Conservation (phyloP, 768 basidiomycete genomes). For the Antrodiella citrinella region DNA sequence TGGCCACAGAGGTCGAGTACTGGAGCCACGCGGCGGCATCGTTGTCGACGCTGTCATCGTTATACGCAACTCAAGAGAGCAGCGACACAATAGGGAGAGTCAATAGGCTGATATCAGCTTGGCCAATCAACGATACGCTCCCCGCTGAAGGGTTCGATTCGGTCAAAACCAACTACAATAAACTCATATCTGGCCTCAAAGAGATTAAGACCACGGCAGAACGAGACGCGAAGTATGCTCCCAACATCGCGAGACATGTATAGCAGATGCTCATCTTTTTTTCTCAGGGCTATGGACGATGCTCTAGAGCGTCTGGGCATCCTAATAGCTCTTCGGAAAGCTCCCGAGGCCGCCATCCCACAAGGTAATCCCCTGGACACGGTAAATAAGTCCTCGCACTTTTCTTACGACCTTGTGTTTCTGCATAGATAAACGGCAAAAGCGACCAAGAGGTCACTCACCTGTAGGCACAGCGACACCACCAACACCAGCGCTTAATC, state of each 20-base stretch:
- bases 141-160: slow-evolving; percentile 60
- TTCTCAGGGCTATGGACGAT: slow-evolving; percentile 56
- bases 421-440: slow-evolving; percentile 60
- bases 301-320: slow-evolving; percentile 63
- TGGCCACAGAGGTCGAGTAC: slow-evolving; percentile 56
- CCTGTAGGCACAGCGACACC: slow-evolving; percentile 47
- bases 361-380: too few relatives aligned
- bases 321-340: slow-evolving; percentile 66
- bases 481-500: slow-evolving; percentile 18
- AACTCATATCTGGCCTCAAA: slow-evolving; percentile 50
- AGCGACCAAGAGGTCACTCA: slow-evolving; percentile 66
- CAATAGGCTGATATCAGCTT: slow-evolving; percentile 61
- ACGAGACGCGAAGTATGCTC: slow-evolving; percentile 54
- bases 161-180: slow-evolving; percentile 56
- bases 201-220: slow-evolving; percentile 55
- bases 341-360: slow-evolving; percentile 50
- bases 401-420: neutral
- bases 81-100: slow-evolving; percentile 61
- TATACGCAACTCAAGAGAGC: slow-evolving; percentile 42
- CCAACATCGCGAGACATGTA: slow-evolving; percentile 5
- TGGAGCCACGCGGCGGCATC: slow-evolving; percentile 66
- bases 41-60: slow-evolving; percentile 44
- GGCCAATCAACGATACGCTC: slow-evolving; percentile 64
- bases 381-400: too few relatives aligned
- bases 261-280: too few relatives aligned